Evolutionary conservation across 2,329 filamentous ascomycete genomes (phyloP).

Genomic region (Hirsutella rhossiliensis): DNA sequence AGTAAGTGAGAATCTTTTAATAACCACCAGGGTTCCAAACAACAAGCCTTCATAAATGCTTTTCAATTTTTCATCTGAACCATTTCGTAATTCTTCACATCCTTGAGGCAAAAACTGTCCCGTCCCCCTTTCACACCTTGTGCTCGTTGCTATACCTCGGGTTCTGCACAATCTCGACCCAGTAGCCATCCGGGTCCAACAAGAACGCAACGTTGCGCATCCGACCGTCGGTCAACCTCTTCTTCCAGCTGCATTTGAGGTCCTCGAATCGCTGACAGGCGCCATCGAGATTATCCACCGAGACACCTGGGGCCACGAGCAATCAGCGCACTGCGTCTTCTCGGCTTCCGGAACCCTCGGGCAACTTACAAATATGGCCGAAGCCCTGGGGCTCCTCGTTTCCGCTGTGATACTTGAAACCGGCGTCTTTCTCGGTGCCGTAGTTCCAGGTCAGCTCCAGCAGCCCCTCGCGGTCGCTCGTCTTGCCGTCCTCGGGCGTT

Average conservation of each 20-base stretch:
- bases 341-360: neutral
- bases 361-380: conserved; percentile 68
- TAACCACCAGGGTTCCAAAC: too few species aligned
- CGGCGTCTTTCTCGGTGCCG: conserved; percentile 72
- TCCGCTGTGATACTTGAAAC: conserved; percentile 82
- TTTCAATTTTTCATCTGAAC: too few species aligned
- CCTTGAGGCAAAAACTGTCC: neutral
- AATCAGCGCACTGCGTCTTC: neutral
- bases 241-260: conserved; percentile 81
- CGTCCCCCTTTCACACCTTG: neutral
- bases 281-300: conserved; percentile 78
- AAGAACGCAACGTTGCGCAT: conserved; percentile 95
- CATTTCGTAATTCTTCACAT: too few species aligned
- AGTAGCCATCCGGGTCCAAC: conserved; percentile 79
- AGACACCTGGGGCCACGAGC: conserved; percentile 40
- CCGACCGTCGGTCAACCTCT: conserved; percentile 77
- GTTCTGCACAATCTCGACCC: conserved; percentile 73
- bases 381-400: conserved; percentile 90
- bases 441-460: conserved; percentile 84
- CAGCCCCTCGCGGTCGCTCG: conserved; percentile 65
- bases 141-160: conserved; percentile 46
- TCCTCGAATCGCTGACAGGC: conserved; percentile 81
- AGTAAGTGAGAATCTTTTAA: too few species aligned
- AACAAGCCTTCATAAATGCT: too few species aligned
- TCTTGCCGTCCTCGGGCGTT: conserved; percentile 37